Base-by-base conservation (phyloP, 2,329 filamentous ascomycete species). In the Fusarium sp. region DNA sequence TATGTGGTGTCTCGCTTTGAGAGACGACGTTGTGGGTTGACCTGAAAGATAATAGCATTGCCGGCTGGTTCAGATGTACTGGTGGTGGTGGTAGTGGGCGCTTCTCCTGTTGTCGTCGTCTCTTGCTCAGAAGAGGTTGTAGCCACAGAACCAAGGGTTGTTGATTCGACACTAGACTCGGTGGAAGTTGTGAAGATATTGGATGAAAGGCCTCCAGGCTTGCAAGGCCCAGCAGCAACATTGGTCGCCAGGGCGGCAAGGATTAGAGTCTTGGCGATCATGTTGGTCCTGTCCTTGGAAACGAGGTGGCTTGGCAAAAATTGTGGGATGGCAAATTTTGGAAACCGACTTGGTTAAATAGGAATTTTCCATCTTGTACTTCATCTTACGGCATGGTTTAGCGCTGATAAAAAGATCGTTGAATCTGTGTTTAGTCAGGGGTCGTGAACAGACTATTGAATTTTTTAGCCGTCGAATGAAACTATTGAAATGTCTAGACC, bases 191-290 rank as follows among this genome's bases (percentile, higher is more conserved):
- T n/a, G 7, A 40, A 45, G 1, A 25, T n/a, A 10, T 25, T 27
- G 3, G 27, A 37, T n/a, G 40, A 18, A 5, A 43, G 53, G 5
- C 31, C 33, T 9, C 21, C 33, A 18, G 55, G 55, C 9, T 37
- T 45, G 11, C 55, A 58, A 23, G 55, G 55, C 4, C 55, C 55
- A 35, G 55, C 49, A 21, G 27, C 33, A 7, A 25, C 50, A 13
- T 10, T n/a, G 5, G 40, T 35, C 13, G 40, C 27, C 13, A 58
- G 2, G 4, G 25, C 20, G 11, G 40, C 33, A 7, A 46, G 14
- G 13, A 27, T 15, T 1, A 58, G 7, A 14, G 6, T 29, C 2
- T 29, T 46, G 1, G 27, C 40, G 10, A 56, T 57, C 47, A 43
- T 58, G 4, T 8, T 40, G 5, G 20, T 25, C 23, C 25, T 6